Percentiles rank a stretch among this genome's conserved stretches.
Conservation (phyloP, 1,284 basidiomycete species). For the Tilletia caries region DNA sequence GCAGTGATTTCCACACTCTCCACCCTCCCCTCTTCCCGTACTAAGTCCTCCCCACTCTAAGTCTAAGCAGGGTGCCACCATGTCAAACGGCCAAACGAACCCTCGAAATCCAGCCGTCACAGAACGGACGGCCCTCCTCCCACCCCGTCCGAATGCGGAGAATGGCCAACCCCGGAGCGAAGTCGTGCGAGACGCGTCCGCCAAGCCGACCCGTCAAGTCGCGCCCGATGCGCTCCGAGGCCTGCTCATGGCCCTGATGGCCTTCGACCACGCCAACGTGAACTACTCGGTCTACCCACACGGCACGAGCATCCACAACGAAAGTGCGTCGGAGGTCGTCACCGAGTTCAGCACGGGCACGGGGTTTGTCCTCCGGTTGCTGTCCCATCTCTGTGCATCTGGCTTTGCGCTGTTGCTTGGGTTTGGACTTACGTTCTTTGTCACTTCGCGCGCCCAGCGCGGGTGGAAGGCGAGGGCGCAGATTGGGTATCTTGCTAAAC, state of each 20-base stretch:
- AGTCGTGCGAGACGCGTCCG: neutral
- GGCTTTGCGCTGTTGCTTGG: constrained; percentile 39
- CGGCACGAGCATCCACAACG: constrained; percentile 28
- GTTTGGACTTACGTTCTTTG: constrained; percentile 38
- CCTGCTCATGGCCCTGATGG: constrained; percentile 35
- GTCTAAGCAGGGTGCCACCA: no score
- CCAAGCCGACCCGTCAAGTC: constrained; percentile 23
- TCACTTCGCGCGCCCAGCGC: constrained; percentile 18
- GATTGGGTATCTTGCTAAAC: constrained; percentile 23
- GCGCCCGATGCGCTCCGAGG: constrained; percentile 40
- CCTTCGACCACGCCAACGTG: constrained; percentile 34
- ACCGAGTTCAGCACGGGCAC: constrained; percentile 23
- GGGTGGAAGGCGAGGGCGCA: constrained; percentile 22
- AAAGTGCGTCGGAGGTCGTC: constrained; percentile 24
- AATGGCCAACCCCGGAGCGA: constrained; percentile 17
- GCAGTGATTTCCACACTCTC: no score
- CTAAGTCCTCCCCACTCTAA: no score
- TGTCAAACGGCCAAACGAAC: no score
- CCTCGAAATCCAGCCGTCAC: neutral
- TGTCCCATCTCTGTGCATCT: constrained; percentile 37
- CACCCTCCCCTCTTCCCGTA: no score
- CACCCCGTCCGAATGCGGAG: constrained; percentile 15
- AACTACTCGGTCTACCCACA: constrained; percentile 33
- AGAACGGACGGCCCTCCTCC: constrained; percentile 7
- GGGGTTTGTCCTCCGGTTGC: constrained; percentile 24